These are phyloP conservation scores for Cucurbitaria berberidis DNA, from an alignment of 2,329 filamentous ascomycete species.

Conservation along the genomic window DNA sequence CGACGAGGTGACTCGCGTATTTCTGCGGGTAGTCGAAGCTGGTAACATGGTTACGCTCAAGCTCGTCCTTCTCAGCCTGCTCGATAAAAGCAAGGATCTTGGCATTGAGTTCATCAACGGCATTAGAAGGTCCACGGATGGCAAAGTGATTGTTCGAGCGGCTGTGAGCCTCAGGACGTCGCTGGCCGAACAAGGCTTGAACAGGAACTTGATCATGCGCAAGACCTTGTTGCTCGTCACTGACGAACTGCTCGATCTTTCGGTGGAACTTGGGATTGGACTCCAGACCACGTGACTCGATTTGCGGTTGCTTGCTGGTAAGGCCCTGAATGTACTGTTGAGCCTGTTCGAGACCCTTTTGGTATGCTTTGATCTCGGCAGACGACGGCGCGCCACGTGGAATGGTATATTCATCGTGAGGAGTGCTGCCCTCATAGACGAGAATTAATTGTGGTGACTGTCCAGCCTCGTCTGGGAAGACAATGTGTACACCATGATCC, in stretches of 20 bases:
- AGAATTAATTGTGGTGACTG: conserved; percentile 69
- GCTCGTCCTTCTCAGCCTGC: conserved; percentile 89
- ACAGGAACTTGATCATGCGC: conserved; percentile 61
- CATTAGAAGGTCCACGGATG: conserved; percentile 76
- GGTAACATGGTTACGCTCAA: conserved; percentile 85
- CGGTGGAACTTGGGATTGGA: conserved; percentile 67
- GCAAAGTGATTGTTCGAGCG: conserved; percentile 64
- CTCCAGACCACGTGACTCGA: conserved; percentile 60
- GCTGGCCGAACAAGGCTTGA: conserved; percentile 59
- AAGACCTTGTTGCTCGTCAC: conserved; percentile 60
- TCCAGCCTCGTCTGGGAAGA: conserved; percentile 70
- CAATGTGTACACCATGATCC: conserved; percentile 73
- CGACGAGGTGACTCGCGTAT: conserved; percentile 84
- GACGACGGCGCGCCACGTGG: conserved; percentile 62
- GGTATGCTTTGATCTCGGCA: conserved; percentile 62
- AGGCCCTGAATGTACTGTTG: conserved; percentile 62
- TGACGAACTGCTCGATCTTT: conserved; percentile 66
- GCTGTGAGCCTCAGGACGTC: conserved; percentile 56
- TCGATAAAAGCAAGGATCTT: conserved; percentile 82
- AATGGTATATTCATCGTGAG: conserved; percentile 59
- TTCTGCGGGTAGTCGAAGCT: conserved; percentile 95
- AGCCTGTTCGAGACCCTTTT: conserved; percentile 64
- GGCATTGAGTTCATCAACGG: conserved; percentile 72
- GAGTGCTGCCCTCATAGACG: conserved; percentile 73
- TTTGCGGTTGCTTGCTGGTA: conserved; percentile 61